phyloP scores from a whole-genome alignment of 805 yeast genomes.

The Metschnikowia matae region DNA sequence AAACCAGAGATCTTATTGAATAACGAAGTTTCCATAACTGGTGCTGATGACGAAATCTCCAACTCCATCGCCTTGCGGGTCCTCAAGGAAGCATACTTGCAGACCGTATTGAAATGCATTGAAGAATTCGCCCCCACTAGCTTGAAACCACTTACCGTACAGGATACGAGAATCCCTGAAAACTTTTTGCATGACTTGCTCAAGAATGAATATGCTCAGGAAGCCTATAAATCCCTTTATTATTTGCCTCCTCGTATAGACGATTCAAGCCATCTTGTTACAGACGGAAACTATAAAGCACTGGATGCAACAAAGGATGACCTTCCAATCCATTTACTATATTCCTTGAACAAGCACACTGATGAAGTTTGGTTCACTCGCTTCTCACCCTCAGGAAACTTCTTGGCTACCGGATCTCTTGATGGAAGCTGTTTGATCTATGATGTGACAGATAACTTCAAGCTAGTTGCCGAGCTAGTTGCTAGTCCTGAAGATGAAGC shows the following conservation, averaged over 20 bases:
- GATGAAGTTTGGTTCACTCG: slow-evolving; percentile 83
- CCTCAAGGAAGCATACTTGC: background rate
- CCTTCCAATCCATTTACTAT: slow-evolving; percentile 48
- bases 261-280: background rate
- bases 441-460: slow-evolving; percentile 48
- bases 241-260: slow-evolving; percentile 15
- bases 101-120: background rate
- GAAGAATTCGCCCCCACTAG: background rate
- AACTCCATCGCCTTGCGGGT: background rate
- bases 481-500: slow-evolving; percentile 27
- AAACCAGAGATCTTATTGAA: slow-evolving; percentile 5
- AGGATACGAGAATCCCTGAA: slow-evolving; percentile 8
- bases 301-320: slow-evolving; percentile 3
- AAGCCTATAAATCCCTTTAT: slow-evolving; percentile 10
- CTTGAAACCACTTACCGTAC: background rate
- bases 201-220: slow-evolving; percentile 10
- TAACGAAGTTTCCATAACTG: background rate
- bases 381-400: slow-evolving; percentile 74
- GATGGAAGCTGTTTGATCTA: slow-evolving; percentile 64
- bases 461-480: slow-evolving; percentile 27
- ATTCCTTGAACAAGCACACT: slow-evolving; percentile 48
- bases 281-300: background rate
- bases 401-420: slow-evolving; percentile 71
- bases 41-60: background rate
- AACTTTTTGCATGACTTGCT: slow-evolving; percentile 10